Percentiles rank a stretch among this genome's conserved stretches.
Evolutionary conservation across 2,329 filamentous ascomycete species (phyloP).

Genomic region (Fusarium heterosporum): DNA sequence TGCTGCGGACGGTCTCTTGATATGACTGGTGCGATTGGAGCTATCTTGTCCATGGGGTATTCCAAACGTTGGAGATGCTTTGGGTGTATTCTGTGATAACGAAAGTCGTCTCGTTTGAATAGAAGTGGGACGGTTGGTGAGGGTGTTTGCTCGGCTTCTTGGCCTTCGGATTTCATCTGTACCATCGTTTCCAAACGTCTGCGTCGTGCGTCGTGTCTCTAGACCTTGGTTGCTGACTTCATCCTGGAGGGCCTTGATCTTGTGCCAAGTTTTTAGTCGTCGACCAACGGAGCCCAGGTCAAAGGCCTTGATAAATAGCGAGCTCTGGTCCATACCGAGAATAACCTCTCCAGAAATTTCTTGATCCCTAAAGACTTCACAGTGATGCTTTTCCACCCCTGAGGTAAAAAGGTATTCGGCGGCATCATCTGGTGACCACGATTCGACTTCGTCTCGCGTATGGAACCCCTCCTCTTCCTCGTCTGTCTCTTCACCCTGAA

Average conservation of each 20-base stretch:
- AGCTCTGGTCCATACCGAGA: constrained; percentile 93
- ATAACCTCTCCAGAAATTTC: constrained; percentile 96
- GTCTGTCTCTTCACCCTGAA: constrained; percentile 94
- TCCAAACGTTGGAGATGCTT: constrained; percentile 58
- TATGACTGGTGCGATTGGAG: constrained; percentile 61
- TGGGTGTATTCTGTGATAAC: constrained; percentile 60
- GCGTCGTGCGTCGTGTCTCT: constrained; percentile 64
- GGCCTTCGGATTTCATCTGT: constrained; percentile 64
- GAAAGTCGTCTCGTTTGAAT: constrained; percentile 63
- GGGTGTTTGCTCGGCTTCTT: constrained; percentile 68
- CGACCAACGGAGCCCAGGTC: constrained; percentile 91
- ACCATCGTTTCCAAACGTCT: constrained; percentile 69
- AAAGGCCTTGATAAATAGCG: constrained; percentile 94
- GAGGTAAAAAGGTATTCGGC: constrained; percentile 88
- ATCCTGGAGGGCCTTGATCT: constrained; percentile 91
- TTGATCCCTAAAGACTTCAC: constrained; percentile 93
- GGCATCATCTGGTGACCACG: constrained; percentile 84
- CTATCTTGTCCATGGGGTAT: constrained; percentile 58
- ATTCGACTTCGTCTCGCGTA: constrained; percentile 76
- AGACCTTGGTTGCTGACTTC: constrained; percentile 72
- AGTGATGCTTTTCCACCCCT: constrained; percentile 89
- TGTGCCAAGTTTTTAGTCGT: constrained; percentile 94
- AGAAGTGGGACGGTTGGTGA: constrained; percentile 65
- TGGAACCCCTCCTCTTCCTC: constrained; percentile 86
- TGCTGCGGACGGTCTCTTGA: constrained; percentile 79